Base-by-base conservation (phyloP, 1,284 basidiomycete genomes). In the Bjerkandera adusta region DNA sequence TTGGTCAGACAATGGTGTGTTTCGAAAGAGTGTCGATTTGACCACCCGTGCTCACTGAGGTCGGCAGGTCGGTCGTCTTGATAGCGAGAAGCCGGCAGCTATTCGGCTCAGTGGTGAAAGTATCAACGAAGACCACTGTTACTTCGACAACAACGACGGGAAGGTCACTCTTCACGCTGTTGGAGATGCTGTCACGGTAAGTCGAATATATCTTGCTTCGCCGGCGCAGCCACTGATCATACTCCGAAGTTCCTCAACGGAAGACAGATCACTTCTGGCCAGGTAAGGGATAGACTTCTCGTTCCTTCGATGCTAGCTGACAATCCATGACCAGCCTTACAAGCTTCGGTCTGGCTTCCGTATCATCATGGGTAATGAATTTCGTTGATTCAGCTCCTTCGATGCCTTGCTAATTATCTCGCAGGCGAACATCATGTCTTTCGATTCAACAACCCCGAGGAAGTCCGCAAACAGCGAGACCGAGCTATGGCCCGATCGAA, bases 381-480 rank as follows among this genome's bases (percentile, higher is more conserved):
- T 7, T 35, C 11, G 36, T 16, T 43, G 13, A 40, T 36, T 25
- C 24, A n/a, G n/a, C n/a, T n/a, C n/a, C n/a, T n/a, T n/a, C n/a
- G n/a, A n/a, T n/a, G n/a, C n/a, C n/a, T n/a, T 16, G 21, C 44
- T 39, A 37, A 39, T 29, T 15, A 12, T 2, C 4, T 13, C 16
- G 30, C 52, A 90, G 95, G 96, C 45, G 95, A 98, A 58, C 88
- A 95, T 54, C 97, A 99, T 68, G 94, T 98, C 47, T 99, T 99
- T 68, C 83, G 96, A 13, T 98, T 97, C 72, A 98, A 97, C 62
- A 90, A 95, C 60, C 94, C 94, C 0, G 92, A 93, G 62, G 90
- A 95, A 60, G 95, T 96, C 43, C 84, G 94, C 52, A 94, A 92
- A 57, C 86, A 86, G 57, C 81, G 93, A 42, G 83, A 93, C 64